Base-by-base conservation (phyloP, 768 basidiomycete species). In the Podaxis mareebaensis region DNA sequence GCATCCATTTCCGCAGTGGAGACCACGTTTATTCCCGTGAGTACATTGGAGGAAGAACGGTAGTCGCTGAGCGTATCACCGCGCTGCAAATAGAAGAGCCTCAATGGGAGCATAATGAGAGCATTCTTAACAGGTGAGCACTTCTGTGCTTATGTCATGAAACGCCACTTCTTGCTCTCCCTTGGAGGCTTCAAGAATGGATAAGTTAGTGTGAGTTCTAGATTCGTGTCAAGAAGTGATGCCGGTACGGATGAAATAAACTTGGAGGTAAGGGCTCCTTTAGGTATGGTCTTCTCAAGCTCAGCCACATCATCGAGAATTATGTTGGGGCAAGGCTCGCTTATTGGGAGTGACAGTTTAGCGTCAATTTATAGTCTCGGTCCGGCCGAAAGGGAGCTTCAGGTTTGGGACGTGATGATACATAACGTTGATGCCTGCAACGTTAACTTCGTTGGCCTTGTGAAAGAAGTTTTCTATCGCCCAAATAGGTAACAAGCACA, bases 1-100 rank as follows among this genome's bases (percentile, higher is more conserved):
- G 68, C 63, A 68, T 69, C 72, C 77, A 73, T 63, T 65, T 70
- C 74, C 75, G 77, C 76, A 74, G 70, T 71, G 66, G 66, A 66
- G 67, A 62, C 54, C 64, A 40, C 44, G n/a, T 13, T 49, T 57
- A 39, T 51, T 49, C 36, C 39, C 52, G 36, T 53, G 60, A 11
- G 52, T 39, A 64, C 58, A 39, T 56, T 44, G 53, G 52, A 38
- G 58, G 64, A 58, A 61, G 40, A 55, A 64, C 63, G 61, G 64
- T 54, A 62, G 57, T 49, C 53, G 61, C 44, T 63, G 61, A 65
- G 65, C 64, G 66, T 67, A 68, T 67, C 67, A 67, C 63, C 68
- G 61, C 61, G 28, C 53, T 55, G 61, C 53, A 46, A 62, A 62
- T 62, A 46, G 61, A 62, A 54, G 42, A 36, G 4, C 44, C 39